These are phyloP conservation scores for Botrytis cinerea DNA, from an alignment of 2,329 filamentous ascomycete species.

Conservation along the genomic window DNA sequence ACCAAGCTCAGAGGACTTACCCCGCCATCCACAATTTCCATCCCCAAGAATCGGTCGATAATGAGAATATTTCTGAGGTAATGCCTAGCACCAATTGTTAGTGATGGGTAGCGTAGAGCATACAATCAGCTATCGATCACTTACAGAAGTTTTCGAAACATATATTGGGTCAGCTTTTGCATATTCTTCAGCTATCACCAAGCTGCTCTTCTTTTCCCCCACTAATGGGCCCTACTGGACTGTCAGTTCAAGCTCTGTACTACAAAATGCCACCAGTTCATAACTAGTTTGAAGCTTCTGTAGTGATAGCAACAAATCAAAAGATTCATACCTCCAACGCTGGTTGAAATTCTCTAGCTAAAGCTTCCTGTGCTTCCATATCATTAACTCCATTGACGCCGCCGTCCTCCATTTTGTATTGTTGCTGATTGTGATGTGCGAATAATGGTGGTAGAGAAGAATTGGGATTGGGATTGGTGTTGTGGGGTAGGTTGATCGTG, in stretches of 20 bases:
- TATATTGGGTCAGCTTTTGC: conserved; percentile 83
- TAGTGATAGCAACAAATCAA: background rate
- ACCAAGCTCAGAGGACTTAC: conserved; percentile 55
- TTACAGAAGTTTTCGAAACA: conserved; percentile 82
- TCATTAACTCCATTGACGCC: conserved; percentile 30
- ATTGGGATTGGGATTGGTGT: conserved; percentile 27
- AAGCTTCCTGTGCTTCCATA: conserved; percentile 57
- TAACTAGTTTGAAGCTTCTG: background rate
- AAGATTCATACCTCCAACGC: conserved; percentile 52
- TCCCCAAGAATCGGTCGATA: conserved; percentile 89
- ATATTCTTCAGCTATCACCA: conserved; percentile 80
- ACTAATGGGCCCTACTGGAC: conserved; percentile 74
- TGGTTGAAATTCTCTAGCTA: conserved; percentile 60
- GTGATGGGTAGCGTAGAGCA: conserved; percentile 18
- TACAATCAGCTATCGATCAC: conserved; percentile 41
- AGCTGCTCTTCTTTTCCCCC: conserved; percentile 74
- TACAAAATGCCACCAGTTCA: conserved; percentile 14
- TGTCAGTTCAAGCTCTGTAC: conserved; percentile 38
- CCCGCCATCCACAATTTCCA: conserved; percentile 97
- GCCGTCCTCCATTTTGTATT: conserved; percentile 34
- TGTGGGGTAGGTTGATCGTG: conserved; percentile 19
- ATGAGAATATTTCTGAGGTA: conserved; percentile 81
- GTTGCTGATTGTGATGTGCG: conserved; percentile 25
- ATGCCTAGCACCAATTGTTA: conserved; percentile 53
- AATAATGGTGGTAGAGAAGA: conserved; percentile 23